phyloP scores from a whole-genome alignment of 257 asterid genomes.

The Linderniella brevidens region DNA sequence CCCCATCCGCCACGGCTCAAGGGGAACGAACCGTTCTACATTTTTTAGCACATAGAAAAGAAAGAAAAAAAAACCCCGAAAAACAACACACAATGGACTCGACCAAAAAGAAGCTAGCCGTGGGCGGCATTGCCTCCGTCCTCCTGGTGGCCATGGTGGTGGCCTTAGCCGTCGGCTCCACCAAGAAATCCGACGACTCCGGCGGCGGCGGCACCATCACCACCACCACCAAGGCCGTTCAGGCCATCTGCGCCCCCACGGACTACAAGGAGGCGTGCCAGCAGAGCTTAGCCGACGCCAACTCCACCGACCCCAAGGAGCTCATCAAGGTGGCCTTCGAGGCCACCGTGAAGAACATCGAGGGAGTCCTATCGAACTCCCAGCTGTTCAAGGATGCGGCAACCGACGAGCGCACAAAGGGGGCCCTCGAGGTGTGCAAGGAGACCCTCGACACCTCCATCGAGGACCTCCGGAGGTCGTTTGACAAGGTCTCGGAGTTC shows the following conservation, averaged over 20 bases:
- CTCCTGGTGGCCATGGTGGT: constrained; percentile 12
- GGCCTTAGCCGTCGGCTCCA: constrained; percentile 9
- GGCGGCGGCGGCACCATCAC: not conserved
- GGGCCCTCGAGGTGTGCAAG: constrained; percentile 4
- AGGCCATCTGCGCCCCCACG: constrained; percentile 4
- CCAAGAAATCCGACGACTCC: not conserved
- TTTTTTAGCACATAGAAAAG: too few species aligned
- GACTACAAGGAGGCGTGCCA: constrained; percentile 5
- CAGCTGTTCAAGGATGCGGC: constrained; percentile 1
- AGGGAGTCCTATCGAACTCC: constrained; percentile 1
- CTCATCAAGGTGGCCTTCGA: constrained; percentile 4
- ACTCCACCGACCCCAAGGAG: constrained; percentile 6
- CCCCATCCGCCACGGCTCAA: too few species aligned
- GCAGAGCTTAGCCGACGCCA: constrained; percentile 3
- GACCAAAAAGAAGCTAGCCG: constrained; percentile 8
- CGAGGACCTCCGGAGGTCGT: constrained; percentile 6
- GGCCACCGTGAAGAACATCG: constrained; percentile 1
- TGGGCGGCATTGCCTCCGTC: constrained; percentile 11
- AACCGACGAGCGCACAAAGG: constrained; percentile 1
- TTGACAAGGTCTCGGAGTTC: constrained; percentile 1
- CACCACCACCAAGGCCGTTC: constrained; percentile 5
- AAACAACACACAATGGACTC: too few species aligned
- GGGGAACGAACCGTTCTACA: too few species aligned
- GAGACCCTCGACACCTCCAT: not conserved
- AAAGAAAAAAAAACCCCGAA: too few species aligned